Percentiles rank a stretch among this genome's conserved stretches.
Evolutionary conservation across 2,329 filamentous ascomycete genomes (phyloP).

Genomic region (Trichoderma semiorbis): DNA sequence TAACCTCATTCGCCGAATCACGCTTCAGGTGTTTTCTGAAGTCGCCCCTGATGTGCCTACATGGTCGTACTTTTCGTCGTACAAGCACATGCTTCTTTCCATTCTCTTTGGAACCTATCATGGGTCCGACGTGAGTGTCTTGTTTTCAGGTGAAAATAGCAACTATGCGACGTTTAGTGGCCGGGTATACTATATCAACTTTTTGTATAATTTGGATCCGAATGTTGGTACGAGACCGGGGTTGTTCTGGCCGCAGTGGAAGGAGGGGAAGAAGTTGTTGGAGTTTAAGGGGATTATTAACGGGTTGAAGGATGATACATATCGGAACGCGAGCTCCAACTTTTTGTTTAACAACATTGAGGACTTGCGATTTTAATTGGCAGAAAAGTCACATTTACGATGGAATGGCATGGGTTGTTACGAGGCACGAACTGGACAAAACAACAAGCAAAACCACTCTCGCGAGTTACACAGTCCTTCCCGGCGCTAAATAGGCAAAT

Average conservation of each 20-base stretch:
- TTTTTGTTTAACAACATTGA: conserved; percentile 28
- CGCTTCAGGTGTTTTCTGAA: conserved; percentile 48
- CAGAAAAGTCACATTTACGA: not conserved
- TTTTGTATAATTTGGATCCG: conserved; percentile 67
- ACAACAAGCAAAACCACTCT: not conserved
- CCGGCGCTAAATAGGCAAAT: not conserved
- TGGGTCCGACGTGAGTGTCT: conserved; percentile 59
- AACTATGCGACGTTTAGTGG: conserved; percentile 60
- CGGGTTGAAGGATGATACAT: conserved; percentile 35
- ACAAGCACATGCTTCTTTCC: conserved; percentile 64
- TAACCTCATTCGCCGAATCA: conserved; percentile 64
- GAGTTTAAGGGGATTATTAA: conserved; percentile 39
- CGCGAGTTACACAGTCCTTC: not conserved
- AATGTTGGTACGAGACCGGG: conserved; percentile 50
- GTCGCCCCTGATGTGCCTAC: conserved; percentile 55
- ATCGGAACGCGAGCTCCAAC: conserved; percentile 31
- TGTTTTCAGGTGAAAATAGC: conserved; percentile 63
- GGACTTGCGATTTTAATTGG: conserved; percentile 24
- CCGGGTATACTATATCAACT: conserved; percentile 69
- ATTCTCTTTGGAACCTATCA: conserved; percentile 70
- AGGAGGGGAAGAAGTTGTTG: conserved; percentile 45
- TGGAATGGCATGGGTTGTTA: not conserved
- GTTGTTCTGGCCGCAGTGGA: conserved; percentile 42
- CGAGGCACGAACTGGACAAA: not conserved
- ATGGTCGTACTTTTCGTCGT: conserved; percentile 74